Conservation (phyloP, 1,139 yeast genomes). For the Diutina sp. region DNA sequence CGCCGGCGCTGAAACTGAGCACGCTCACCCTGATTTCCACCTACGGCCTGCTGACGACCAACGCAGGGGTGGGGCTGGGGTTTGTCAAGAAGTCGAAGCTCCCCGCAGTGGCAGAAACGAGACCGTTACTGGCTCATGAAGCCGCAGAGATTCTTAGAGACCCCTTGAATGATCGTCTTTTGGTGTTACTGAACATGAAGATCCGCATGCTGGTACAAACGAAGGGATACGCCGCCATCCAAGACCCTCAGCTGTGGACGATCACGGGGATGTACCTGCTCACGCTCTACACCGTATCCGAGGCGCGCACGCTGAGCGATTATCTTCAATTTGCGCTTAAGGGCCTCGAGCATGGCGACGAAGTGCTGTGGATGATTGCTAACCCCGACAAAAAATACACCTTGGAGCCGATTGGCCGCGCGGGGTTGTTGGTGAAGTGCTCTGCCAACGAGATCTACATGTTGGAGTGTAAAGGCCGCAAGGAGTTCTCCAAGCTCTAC, state of each 20-base stretch:
- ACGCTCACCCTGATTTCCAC: background rate
- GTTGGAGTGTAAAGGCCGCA: constrained; percentile 36
- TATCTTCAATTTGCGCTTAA: background rate
- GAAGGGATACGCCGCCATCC: background rate
- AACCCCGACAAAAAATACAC: constrained; percentile 18
- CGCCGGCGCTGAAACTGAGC: background rate
- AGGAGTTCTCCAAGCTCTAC: constrained; percentile 23
- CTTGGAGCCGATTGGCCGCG: constrained; percentile 31
- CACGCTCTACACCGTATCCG: background rate
- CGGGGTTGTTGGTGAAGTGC: constrained; percentile 28
- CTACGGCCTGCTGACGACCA: background rate
- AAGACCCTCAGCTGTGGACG: constrained; percentile 1
- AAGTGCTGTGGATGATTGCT: constrained; percentile 20
- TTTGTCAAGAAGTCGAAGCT: background rate
- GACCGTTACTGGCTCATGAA: background rate
- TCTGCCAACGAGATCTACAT: constrained; percentile 20
- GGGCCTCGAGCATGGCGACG: background rate
- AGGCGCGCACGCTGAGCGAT: background rate
- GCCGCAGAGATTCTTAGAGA: background rate
- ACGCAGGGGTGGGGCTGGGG: background rate
- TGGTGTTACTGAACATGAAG: background rate
- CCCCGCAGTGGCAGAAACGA: background rate
- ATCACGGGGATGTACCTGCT: background rate
- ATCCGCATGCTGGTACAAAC: background rate
- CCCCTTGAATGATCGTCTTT: background rate